Evolutionary conservation across 148 eudicot species (phyloP), one percentile per base, ranked within the genome.

Genomic region (Simmondsia chinensis): DNA sequence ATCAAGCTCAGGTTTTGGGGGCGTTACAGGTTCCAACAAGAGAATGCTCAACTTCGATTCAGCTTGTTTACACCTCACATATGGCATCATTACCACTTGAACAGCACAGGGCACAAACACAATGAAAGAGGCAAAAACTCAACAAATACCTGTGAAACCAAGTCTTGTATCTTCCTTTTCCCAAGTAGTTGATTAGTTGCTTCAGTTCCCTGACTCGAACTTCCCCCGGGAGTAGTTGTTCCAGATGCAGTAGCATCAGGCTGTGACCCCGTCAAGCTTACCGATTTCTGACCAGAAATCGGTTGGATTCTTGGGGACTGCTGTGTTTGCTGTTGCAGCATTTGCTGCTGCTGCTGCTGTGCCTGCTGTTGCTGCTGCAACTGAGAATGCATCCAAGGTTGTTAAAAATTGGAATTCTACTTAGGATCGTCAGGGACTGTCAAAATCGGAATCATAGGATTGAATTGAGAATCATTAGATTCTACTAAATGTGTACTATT

Each of bases 171-270:
- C 65, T 76, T 84, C 63, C 97, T 69, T 70, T 89, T 89, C 57
- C 97, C 91, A 50, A 80, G 84, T 15, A 84, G 50, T 66, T 84
- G 97, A 60, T 89, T 89, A 62, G 76, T 84, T 30, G 93, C 84
- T 67, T 81, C 97, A 16, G 94, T 80, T 63, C 97, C 95, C 53
- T 75, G 97, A 64, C 93, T 89, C 14, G 95, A 89, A 61, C 97
- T 84, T 5, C 97, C 93, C 22, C 94, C 97, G 2, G 83, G 84
- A 11, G 94, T 75, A 30, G 94, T 80, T 24, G 79, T 52, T 20
- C 94, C 94, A 26, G 93, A 89, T 56, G 64, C 82, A 49, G 93
- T 89, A 39, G 93, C 93, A 80, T 89, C 97, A 23, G 97, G 97
- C 58, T 89, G 95, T 27, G 95, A 89, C 52, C 94, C 97, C 2